Conservation (phyloP, 169 alveolate genomes). For the Eimeria falciformis region DNA sequence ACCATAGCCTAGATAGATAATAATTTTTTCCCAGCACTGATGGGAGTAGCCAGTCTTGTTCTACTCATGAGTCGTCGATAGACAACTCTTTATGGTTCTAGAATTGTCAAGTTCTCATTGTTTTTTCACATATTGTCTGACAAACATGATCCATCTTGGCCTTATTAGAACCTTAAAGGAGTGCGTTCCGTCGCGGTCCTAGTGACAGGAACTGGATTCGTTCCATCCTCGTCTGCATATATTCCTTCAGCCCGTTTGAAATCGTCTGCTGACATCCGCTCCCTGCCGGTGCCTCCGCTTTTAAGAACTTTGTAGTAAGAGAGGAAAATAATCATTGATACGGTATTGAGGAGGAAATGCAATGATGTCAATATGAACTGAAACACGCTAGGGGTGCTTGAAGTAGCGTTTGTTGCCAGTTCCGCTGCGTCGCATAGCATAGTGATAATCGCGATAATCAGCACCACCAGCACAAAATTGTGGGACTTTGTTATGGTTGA, state of each 20-base stretch:
- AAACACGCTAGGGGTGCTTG: constrained; percentile 51
- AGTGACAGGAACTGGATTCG: neutral
- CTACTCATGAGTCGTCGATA: no score
- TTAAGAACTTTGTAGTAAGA: constrained; percentile 56
- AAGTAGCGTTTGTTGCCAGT: constrained; percentile 62
- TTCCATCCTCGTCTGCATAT: neutral
- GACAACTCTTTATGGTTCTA: no score
- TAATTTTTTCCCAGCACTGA: no score
- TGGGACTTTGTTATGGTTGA: constrained; percentile 68
- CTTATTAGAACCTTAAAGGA: constrained; percentile 19
- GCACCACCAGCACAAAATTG: constrained; percentile 48
- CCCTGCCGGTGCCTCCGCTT: constrained; percentile 71
- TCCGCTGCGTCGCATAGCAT: constrained; percentile 67
- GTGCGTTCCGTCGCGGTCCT: constrained; percentile 16
- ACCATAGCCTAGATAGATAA: no score
- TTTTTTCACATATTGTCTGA: neutral
- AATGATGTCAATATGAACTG: constrained; percentile 69
- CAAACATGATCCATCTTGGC: neutral
- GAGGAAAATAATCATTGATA: constrained; percentile 61
- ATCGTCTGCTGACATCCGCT: constrained; percentile 15
- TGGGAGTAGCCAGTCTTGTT: no score
- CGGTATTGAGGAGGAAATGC: constrained; percentile 50
- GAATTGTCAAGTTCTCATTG: neutral
- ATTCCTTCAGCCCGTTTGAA: neutral
- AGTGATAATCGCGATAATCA: constrained; percentile 66